Evolutionary conservation across 352 stramenopile species (phyloP), one percentile per base, ranked within the genome.

Genomic region (Stramenopiles sp.): DNA sequence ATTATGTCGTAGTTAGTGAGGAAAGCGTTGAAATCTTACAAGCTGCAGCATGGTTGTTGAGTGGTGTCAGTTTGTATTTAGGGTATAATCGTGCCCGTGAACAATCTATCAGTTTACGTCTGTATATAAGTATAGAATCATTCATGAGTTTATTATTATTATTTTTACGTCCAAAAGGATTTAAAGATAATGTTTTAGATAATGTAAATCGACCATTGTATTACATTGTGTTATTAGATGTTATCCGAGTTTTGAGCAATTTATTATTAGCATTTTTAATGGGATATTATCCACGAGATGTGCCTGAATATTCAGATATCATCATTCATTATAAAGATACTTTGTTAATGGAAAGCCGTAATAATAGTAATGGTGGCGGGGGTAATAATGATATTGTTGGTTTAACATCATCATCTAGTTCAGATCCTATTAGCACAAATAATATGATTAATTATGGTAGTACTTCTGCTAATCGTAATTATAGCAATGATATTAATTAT

Each of bases 181-280:
- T 76, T 7, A 76, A 33, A 33, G 65, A 76, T 7, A 33, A 33
- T 76, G 30, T 33, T 13, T 7, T 33, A 13, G 13, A 76, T 33
- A 7, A 76, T 20, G 13, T 7, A 13, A 76, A 76, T 4, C 65
- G 30, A 33, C 65, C 65, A 1, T 76, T 76, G 65, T 76, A 76
- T 13, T 53, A 53, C 38, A 76, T 76, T 76, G 65, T 33, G 4
- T 76, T 31, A 7, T 7, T 76, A 76, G 65, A 76, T 76, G 65
- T 76, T 7, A 33, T 76, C 4, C 65, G 65, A 13, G 30, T 76
- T 13, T 31, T 33, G 13, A 31, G 30, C 31, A 76, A 76, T 20
- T 76, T 76, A 20, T 20, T 76, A 7, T 76, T 76, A 20, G 30
- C 65, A 76, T 33, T 76, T 76, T 13, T 76, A 13, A 76, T 76